These are phyloP conservation scores for Syncephalastrum racemosum DNA, from an alignment of 371 early-diverging fungal species.

Conservation along the genomic window DNA sequence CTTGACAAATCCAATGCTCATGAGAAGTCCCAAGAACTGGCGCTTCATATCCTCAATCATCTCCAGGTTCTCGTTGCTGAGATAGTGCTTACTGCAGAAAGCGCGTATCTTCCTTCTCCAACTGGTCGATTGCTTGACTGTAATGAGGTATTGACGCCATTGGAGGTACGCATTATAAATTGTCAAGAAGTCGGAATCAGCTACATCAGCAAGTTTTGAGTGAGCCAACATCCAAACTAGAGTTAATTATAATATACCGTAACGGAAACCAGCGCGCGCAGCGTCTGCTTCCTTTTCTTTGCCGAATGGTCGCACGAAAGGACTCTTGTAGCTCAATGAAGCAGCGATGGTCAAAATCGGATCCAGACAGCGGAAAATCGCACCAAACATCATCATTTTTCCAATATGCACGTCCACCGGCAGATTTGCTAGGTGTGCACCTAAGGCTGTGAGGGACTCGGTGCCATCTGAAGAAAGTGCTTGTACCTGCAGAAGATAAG, in stretches of 20 bases:
- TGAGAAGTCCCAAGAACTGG: conserved; percentile 71
- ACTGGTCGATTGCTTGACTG: conserved; percentile 23
- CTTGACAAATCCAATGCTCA: conserved; percentile 73
- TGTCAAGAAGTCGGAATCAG: conserved; percentile 77
- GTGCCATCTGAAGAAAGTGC: conserved; percentile 38
- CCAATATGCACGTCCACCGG: conserved; percentile 89
- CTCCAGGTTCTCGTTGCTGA: conserved; percentile 62
- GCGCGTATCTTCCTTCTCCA: conserved; percentile 36
- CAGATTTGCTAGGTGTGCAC: conserved; percentile 80
- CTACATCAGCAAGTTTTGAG: conserved; percentile 20
- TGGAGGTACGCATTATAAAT: conserved; percentile 71
- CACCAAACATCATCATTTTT: conserved; percentile 85
- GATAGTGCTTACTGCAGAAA: conserved; percentile 57
- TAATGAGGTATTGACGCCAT: conserved; percentile 59
- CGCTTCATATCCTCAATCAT: conserved; percentile 82
- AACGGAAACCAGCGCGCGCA: conserved; percentile 48
- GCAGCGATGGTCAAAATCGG: conserved; percentile 83
- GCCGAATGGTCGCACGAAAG: conserved; percentile 77
- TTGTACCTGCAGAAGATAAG: conserved; percentile 31
- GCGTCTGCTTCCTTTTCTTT: conserved; percentile 60
- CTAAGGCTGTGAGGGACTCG: conserved; percentile 83
- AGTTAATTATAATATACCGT: conserved; percentile 17
- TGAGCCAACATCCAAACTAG: not conserved
- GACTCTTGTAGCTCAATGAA: conserved; percentile 66
- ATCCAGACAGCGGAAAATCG: conserved; percentile 81